Percentiles rank a stretch among this genome's conserved stretches.
phyloP scores from a whole-genome alignment of 805 yeast genomes.

The Lipomyces yamadae region DNA sequence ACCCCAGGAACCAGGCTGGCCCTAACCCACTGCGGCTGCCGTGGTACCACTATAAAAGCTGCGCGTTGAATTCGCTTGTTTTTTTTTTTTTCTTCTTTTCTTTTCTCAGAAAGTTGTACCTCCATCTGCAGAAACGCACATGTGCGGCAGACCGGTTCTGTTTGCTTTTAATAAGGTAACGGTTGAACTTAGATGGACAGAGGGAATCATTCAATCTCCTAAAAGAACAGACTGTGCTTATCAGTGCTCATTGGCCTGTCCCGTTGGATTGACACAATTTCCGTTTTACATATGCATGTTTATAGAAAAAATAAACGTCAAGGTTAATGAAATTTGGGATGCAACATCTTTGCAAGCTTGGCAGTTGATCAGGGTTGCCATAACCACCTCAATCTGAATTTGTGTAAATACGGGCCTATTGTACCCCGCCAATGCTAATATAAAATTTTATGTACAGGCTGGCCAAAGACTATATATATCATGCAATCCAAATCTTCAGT shows the following conservation, averaged over 20 bases:
- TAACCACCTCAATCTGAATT: not conserved
- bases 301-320: not conserved
- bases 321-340: not conserved
- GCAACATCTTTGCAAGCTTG: not conserved
- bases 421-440: not conserved
- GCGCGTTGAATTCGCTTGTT: not conserved
- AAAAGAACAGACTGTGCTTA: constrained; percentile 28
- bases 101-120: constrained; percentile 35
- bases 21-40: constrained; percentile 12
- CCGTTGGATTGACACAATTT: constrained; percentile 33
- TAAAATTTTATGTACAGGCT: constrained; percentile 8
- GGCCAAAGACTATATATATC: constrained; percentile 1
- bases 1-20: not conserved
- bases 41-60: not conserved
- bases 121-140: constrained; percentile 19
- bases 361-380: not conserved
- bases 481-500: not conserved
- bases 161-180: not conserved
- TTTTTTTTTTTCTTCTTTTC: constrained; percentile 16
- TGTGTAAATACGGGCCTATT: not conserved
- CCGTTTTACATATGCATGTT: not conserved
- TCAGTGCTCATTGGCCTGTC: constrained; percentile 24
- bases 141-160: not conserved
- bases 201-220: constrained; percentile 21
- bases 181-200: constrained; percentile 28